phyloP scores from a whole-genome alignment of 257 asterid species.

The Ilex asprella region DNA sequence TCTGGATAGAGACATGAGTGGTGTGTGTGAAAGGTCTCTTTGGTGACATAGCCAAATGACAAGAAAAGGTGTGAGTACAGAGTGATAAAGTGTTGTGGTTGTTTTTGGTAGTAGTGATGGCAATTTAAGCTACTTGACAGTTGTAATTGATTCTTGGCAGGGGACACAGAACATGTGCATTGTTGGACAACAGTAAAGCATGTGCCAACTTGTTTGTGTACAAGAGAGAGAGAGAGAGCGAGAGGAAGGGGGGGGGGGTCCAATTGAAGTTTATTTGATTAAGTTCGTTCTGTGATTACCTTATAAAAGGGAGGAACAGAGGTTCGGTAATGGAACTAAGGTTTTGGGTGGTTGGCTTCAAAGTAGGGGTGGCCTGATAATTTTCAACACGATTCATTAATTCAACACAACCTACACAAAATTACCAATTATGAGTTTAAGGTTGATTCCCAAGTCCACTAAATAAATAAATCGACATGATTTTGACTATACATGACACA shows the following conservation, averaged over 20 bases:
- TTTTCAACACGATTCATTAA: too few species aligned
- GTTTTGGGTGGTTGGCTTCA: too few species aligned
- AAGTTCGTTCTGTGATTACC: too few species aligned
- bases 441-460: too few species aligned
- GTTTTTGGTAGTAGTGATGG: slow-evolving; percentile 38
- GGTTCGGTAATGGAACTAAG: too few species aligned
- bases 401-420: too few species aligned
- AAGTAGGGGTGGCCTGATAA: too few species aligned
- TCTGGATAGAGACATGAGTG: slow-evolving; percentile 25
- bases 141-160: slow-evolving; percentile 46
- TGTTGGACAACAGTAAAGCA: slow-evolving; percentile 38
- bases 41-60: slow-evolving; percentile 18
- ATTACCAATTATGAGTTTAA: too few species aligned
- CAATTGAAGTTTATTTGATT: too few species aligned
- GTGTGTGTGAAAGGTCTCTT: slow-evolving; percentile 13
- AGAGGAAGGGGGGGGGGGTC: slow-evolving; percentile 6
- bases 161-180: slow-evolving; percentile 80
- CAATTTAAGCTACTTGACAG: slow-evolving; percentile 45
- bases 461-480: too few species aligned
- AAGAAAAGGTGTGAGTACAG: neutral
- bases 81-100: slow-evolving; percentile 10
- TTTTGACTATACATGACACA: too few species aligned
- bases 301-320: too few species aligned
- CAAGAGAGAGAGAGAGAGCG: slow-evolving; percentile 21
- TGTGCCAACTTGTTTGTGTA: slow-evolving; percentile 39